Percentiles rank a stretch among this genome's conserved stretches.
These are phyloP conservation scores for Cynanchum wilfordii DNA, from an alignment of 257 asterid genomes.

Conservation along the genomic window DNA sequence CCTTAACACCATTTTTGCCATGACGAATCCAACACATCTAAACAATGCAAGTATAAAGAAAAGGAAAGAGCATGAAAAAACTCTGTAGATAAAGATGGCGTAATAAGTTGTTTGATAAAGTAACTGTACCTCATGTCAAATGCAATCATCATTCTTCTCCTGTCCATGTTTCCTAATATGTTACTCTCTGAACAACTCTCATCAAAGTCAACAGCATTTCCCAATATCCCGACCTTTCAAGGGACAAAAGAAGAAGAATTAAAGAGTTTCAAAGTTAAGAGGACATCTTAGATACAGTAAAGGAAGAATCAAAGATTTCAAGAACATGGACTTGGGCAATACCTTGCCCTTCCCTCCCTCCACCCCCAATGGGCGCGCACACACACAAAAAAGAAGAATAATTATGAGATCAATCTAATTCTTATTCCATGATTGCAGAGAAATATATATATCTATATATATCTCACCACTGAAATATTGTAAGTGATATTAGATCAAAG, in stretches of 20 bases:
- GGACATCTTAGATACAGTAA: background rate
- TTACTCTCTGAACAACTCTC: slow-evolving; percentile 44
- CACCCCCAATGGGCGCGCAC: background rate
- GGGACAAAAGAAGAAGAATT: slow-evolving; percentile 11
- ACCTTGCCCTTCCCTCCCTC: background rate
- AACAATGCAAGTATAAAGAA: slow-evolving; percentile 23
- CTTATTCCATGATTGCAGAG: background rate
- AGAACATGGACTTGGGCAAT: background rate
- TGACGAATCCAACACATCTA: slow-evolving; percentile 88
- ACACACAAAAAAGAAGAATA: background rate
- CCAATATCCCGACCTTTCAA: slow-evolving; percentile 81
- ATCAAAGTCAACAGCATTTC: slow-evolving; percentile 82
- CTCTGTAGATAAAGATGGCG: background rate
- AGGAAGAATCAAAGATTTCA: background rate
- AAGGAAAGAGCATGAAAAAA: slow-evolving; percentile 3
- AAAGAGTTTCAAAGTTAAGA: background rate
- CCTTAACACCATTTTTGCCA: slow-evolving; percentile 92
- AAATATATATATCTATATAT: too few species aligned
- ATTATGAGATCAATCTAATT: too few species aligned
- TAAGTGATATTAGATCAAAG: background rate
- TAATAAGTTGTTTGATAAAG: background rate
- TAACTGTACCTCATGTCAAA: slow-evolving; percentile 82
- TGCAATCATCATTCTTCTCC: slow-evolving; percentile 90
- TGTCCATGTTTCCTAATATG: slow-evolving; percentile 41
- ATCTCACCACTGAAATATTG: background rate